phyloP scores from a whole-genome alignment of 306 rosid genomes.

The Vicia faba region DNA sequence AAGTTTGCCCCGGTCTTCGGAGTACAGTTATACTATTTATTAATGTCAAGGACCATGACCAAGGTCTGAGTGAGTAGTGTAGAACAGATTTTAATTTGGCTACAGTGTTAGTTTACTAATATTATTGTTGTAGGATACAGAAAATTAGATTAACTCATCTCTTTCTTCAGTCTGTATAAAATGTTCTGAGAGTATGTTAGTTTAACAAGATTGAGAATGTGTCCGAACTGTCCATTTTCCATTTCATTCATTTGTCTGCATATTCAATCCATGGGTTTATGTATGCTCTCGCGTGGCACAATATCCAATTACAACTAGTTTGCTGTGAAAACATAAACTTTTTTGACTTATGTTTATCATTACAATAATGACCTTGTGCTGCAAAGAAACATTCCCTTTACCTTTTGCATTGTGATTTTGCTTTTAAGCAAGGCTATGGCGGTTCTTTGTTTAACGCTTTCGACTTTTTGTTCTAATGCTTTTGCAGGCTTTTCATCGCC shows the following conservation, averaged over 20 bases:
- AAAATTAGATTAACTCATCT: neutral
- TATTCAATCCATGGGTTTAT: slow-evolving; percentile 16
- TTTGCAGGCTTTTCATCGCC: slow-evolving; percentile 91
- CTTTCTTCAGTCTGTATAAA: neutral
- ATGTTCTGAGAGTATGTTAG: neutral
- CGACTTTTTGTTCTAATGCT: slow-evolving; percentile 31
- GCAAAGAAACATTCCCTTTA: slow-evolving; percentile 10
- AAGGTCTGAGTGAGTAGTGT: neutral
- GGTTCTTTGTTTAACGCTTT: slow-evolving; percentile 31
- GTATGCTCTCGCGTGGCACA: slow-evolving; percentile 23
- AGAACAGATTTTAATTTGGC: neutral
- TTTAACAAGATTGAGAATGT: neutral
- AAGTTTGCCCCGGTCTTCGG: slow-evolving; percentile 18
- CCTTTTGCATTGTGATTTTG: slow-evolving; percentile 31
- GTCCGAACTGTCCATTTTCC: slow-evolving; percentile 10
- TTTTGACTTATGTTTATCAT: neutral
- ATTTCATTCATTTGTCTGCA: slow-evolving; percentile 23
- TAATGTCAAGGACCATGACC: neutral
- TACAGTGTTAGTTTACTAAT: neutral
- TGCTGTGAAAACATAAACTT: slow-evolving; percentile 8
- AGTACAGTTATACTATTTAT: slow-evolving; percentile 14
- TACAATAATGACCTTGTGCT: slow-evolving; percentile 15
- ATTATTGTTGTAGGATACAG: neutral
- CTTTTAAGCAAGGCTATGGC: slow-evolving; percentile 18
- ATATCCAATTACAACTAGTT: neutral